Evolutionary conservation across 1,139 yeast genomes (phyloP), one percentile per base, ranked within the genome.

Genomic region (Suhomyces choctaworum): DNA sequence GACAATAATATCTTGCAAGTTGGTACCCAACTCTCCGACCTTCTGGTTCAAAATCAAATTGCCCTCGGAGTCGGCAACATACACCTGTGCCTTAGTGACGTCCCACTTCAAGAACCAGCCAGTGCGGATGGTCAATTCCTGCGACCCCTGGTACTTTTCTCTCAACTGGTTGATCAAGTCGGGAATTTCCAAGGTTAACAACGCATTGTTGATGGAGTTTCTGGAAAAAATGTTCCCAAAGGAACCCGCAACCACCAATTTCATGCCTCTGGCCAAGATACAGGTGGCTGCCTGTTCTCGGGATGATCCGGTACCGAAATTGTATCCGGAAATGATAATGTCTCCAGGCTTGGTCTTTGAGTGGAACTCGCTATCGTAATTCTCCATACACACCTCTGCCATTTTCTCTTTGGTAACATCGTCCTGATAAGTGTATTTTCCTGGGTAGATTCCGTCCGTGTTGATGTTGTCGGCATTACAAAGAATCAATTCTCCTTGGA

Each of bases 341-440:
- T 92, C 99, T 37, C 95, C 88, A 6, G 95, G 76, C 46, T 80
- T 72, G 26, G 95, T 87, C 70, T 88, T 89, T 31, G 64, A 47
- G 37, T 83, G 80, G 62, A 92, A 92, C 48, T 90, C 95, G 13
- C 86, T 61, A 62, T 92, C 99, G 62, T 94, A 92, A 67, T 92
- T 92, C 64, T 92, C 98, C 99, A 92, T 94, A 69, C 98, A 94
- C 32, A 92, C 98, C 62, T 90, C 84, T 23, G 98, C 97, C 99
- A 92, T 92, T 61, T 84, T 86, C 50, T 87, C 95, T 52, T 84
- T 76, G 29, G 97, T 76, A 32, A 92, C 92, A 58, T 92, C 97
- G 60, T 92, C 99, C 67, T 92, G 97, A 63, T 92, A 92, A 10
- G 99, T 92, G 70, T 92, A 92, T 63, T 94, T 92, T 46, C 99